phyloP scores from a whole-genome alignment of 306 rosid species.

The Cucumis melo region DNA sequence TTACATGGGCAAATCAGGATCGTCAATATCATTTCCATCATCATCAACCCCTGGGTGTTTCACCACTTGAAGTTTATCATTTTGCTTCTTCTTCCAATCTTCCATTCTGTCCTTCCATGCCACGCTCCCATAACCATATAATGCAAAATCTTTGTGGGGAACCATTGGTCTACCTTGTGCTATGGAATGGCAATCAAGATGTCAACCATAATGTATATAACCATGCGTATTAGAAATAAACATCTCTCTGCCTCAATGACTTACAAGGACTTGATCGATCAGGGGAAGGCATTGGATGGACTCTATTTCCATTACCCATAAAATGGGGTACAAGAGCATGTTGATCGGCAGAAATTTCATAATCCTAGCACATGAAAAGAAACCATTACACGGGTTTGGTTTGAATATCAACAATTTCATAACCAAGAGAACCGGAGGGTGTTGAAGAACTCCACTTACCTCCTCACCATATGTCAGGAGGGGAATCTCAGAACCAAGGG shows the following conservation, averaged over 20 bases:
- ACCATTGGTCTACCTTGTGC: conserved; percentile 97
- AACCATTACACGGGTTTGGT: neutral
- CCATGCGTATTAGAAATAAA: neutral
- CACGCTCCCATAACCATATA: conserved; percentile 94
- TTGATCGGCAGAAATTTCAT: conserved; percentile 63
- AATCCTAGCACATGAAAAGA: conserved; percentile 36
- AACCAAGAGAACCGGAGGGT: neutral
- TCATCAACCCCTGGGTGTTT: conserved; percentile 61
- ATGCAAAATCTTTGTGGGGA: conserved; percentile 86
- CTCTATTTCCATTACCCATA: conserved; percentile 54
- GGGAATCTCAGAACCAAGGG: conserved; percentile 65
- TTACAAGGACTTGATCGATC: conserved; percentile 61
- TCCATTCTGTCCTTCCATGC: conserved; percentile 97
- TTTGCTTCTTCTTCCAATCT: conserved; percentile 86
- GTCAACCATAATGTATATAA: conserved; percentile 6
- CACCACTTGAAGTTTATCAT: conserved; percentile 82
- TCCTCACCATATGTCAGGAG: conserved; percentile 88
- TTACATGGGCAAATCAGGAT: conserved; percentile 82
- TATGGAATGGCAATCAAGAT: conserved; percentile 11
- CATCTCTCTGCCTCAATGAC: conserved; percentile 8
- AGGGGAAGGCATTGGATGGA: conserved; percentile 50
- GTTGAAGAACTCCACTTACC: conserved; percentile 26
- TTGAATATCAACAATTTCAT: neutral
- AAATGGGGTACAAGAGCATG: conserved; percentile 84
- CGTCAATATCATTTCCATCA: conserved; percentile 53